Percentiles rank a stretch among this genome's conserved stretches.
phyloP scores from a whole-genome alignment of 2,329 filamentous ascomycete species.

The Aureobasidium sp. region DNA sequence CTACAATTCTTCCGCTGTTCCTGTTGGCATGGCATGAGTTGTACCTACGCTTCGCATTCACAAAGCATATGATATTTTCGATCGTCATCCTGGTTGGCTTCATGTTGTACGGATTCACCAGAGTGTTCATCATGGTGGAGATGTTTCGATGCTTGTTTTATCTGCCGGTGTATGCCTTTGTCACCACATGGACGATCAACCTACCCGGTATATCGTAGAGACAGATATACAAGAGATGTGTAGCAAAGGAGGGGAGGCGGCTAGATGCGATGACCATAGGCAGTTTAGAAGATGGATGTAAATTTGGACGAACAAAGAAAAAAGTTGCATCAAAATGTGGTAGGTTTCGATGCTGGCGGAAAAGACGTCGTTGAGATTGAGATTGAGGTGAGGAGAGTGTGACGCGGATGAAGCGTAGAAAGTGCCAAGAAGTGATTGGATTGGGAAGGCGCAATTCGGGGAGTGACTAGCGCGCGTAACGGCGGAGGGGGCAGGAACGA shows the following conservation, averaged over 20 bases:
- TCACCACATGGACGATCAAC: slow-evolving; percentile 4
- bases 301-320: too few species aligned
- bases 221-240: background rate
- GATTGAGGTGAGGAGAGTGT: slow-evolving; percentile 5
- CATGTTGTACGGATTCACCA: slow-evolving; percentile 5
- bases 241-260: background rate
- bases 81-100: background rate
- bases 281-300: too few species aligned
- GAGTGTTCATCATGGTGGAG: slow-evolving; percentile 8
- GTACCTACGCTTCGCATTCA: background rate
- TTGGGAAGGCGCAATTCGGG: slow-evolving; percentile 13
- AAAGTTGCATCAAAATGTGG: background rate
- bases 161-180: background rate
- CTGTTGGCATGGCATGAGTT: slow-evolving; percentile 2
- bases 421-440: background rate
- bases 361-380: slow-evolving; percentile 3
- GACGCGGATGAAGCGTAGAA: background rate
- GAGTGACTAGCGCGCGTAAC: slow-evolving; percentile 1
- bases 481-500: slow-evolving; percentile 14
- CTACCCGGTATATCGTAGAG: background rate
- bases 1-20: background rate
- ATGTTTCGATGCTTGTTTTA: slow-evolving; percentile 8
- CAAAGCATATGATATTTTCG: background rate
- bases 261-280: too few species aligned
- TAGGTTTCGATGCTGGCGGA: background rate